Percentiles rank a stretch among this genome's conserved stretches.
Evolutionary conservation across 768 basidiomycete species (phyloP).

Genomic region (Lactarius akahatsu): DNA sequence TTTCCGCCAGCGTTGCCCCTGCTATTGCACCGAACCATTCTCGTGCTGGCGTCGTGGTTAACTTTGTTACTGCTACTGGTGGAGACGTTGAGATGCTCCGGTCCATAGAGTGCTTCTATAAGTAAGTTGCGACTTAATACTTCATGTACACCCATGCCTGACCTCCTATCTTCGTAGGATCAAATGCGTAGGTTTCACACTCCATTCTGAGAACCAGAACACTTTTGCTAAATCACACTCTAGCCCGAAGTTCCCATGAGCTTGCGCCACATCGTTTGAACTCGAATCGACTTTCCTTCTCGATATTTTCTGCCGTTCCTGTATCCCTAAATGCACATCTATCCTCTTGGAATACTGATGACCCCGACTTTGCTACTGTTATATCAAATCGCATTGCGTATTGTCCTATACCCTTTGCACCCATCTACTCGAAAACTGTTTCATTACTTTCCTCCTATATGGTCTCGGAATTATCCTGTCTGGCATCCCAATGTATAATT

Average conservation of each 20-base stretch:
- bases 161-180: constrained; percentile 31
- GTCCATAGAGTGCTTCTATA: constrained; percentile 98
- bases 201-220: neutral
- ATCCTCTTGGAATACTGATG: constrained; percentile 29
- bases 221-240: constrained; percentile 31
- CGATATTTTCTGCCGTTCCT: constrained; percentile 51
- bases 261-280: constrained; percentile 85
- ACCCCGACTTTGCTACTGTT: constrained; percentile 42
- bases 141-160: constrained; percentile 4
- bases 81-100: constrained; percentile 98
- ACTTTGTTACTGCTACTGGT: constrained; percentile 96
- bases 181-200: constrained; percentile 73
- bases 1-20: constrained; percentile 63
- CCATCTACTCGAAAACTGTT: constrained; percentile 56
- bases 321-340: constrained; percentile 76
- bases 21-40: constrained; percentile 83
- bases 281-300: constrained; percentile 36
- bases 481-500: constrained; percentile 65
- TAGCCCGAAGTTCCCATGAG: constrained; percentile 91
- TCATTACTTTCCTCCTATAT: constrained; percentile 51
- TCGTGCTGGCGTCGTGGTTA: constrained; percentile 89
- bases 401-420: constrained; percentile 70
- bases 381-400: constrained; percentile 47
- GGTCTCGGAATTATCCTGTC: constrained; percentile 44
- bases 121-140: constrained; percentile 47